Conservation (phyloP, 1,284 basidiomycete species). For the Cryptococcus wingfieldii region DNA sequence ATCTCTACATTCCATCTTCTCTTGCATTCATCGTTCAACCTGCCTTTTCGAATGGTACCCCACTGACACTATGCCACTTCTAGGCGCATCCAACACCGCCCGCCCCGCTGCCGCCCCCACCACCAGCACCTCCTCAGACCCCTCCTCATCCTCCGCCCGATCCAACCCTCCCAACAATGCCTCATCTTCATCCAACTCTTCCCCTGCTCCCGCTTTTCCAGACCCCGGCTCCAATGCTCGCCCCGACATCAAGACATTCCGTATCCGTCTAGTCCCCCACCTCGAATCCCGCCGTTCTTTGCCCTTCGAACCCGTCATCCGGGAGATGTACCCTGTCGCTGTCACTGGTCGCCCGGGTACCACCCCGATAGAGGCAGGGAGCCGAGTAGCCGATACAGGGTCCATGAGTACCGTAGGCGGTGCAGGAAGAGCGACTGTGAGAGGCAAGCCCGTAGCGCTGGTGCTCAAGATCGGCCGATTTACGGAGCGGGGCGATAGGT, state of each 20-base stretch:
- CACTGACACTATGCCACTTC: neutral
- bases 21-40: neutral
- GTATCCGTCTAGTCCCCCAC: slow-evolving; percentile 82
- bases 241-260: slow-evolving; percentile 40
- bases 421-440: slow-evolving; percentile 14
- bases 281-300: slow-evolving; percentile 85
- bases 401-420: slow-evolving; percentile 21
- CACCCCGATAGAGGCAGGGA: slow-evolving; percentile 29
- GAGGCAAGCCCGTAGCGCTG: slow-evolving; percentile 53
- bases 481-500: slow-evolving; percentile 59
- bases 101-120: neutral
- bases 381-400: neutral
- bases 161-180: neutral
- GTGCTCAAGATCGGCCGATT: slow-evolving; percentile 85
- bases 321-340: slow-evolving; percentile 55
- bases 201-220: neutral
- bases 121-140: neutral
- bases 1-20: neutral
- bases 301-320: slow-evolving; percentile 85
- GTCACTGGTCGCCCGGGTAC: slow-evolving; percentile 54
- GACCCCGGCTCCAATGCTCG: neutral
- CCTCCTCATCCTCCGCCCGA: neutral
- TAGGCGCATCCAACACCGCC: neutral
- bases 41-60: neutral
- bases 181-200: neutral